Evolutionary conservation across 805 yeast species (phyloP).

Genomic region (Candida arabinofermentans): DNA sequence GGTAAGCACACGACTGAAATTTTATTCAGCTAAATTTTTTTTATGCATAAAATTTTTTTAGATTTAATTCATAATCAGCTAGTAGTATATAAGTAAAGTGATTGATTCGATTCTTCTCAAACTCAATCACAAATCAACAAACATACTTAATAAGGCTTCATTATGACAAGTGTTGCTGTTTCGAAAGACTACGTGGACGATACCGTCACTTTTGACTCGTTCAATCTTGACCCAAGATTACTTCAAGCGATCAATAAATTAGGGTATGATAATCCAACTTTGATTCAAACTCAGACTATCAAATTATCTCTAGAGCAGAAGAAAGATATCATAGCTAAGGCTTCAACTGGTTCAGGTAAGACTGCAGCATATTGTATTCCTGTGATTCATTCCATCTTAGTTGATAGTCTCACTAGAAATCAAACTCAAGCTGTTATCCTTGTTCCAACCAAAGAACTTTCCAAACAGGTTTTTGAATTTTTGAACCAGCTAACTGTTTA

Average conservation of each 20-base stretch:
- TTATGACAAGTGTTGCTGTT: constrained; percentile 40
- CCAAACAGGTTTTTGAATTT: constrained; percentile 77
- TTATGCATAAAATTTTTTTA: no score
- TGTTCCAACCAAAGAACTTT: constrained; percentile 91
- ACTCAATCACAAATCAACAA: no score
- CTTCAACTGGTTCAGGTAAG: constrained; percentile 95
- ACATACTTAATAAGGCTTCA: background rate
- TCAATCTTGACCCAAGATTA: constrained; percentile 78
- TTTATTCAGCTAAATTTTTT: no score
- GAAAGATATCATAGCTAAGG: constrained; percentile 89
- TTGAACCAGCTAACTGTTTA: constrained; percentile 63
- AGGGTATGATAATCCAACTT: constrained; percentile 83
- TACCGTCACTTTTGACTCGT: constrained; percentile 63
- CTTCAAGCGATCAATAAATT: constrained; percentile 76
- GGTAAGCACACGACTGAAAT: no score
- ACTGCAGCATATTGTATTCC: constrained; percentile 91
- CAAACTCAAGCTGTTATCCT: constrained; percentile 59
- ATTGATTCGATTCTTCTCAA: no score
- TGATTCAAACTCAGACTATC: constrained; percentile 87
- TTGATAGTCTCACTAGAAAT: constrained; percentile 31
- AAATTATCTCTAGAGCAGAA: constrained; percentile 87
- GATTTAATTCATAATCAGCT: no score
- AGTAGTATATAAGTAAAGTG: no score
- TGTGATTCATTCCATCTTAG: constrained; percentile 70
- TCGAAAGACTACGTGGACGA: constrained; percentile 71